phyloP scores from a whole-genome alignment of 495 filamentous ascomycete species.

The Amorphotheca resinae region DNA sequence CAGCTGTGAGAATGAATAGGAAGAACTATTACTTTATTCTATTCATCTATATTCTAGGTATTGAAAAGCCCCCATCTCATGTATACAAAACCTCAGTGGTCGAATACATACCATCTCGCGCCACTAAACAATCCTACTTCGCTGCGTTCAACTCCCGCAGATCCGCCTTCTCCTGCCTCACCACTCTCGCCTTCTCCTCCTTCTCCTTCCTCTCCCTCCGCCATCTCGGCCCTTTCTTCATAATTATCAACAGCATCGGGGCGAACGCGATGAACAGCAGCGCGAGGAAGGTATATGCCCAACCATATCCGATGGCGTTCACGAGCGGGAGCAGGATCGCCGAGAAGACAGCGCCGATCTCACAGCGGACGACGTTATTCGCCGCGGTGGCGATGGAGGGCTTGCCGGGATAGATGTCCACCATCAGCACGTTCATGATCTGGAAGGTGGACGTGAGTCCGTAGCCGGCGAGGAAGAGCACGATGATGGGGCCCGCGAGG shows the following conservation, averaged over 20 bases:
- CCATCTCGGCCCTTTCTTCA: conserved; percentile 9
- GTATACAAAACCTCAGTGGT: too few relatives aligned
- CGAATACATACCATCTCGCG: too few relatives aligned
- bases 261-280: conserved; percentile 6
- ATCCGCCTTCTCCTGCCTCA: not conserved
- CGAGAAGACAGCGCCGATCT: conserved; percentile 54
- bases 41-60: too few relatives aligned
- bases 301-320: conserved; percentile 49
- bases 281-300: conserved; percentile 55
- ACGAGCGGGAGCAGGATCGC: conserved; percentile 56
- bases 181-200: not conserved
- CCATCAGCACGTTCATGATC: conserved; percentile 41
- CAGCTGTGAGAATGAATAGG: too few relatives aligned
- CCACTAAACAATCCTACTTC: too few relatives aligned
- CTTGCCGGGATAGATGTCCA: conserved; percentile 51
- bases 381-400: conserved; percentile 57
- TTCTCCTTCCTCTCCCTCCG: conserved; percentile 6
- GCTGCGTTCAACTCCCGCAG: too few relatives aligned
- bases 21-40: too few relatives aligned
- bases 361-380: conserved; percentile 56
- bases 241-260: conserved; percentile 7
- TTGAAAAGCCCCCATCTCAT: too few relatives aligned
- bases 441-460: conserved; percentile 39
- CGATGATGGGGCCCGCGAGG: conserved; percentile 36
- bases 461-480: conserved; percentile 44